These are phyloP conservation scores for Hibiscus trionum DNA, from an alignment of 345 rosid species.

Conservation along the genomic window DNA sequence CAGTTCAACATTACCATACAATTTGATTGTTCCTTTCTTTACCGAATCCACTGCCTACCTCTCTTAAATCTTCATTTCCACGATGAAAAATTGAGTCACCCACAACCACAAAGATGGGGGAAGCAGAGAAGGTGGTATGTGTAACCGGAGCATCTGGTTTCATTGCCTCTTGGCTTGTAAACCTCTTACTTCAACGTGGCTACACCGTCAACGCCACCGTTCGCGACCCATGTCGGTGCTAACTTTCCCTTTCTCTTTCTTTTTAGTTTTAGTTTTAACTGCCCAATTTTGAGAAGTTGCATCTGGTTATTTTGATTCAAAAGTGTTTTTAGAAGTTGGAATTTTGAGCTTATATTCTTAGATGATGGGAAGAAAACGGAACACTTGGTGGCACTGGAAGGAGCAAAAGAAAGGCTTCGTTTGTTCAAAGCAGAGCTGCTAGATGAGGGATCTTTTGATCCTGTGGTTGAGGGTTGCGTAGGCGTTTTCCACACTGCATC, in stretches of 20 bases:
- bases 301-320: no score
- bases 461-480: slow-evolving; percentile 24
- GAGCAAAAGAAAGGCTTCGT: slow-evolving; percentile 33
- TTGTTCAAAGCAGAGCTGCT: slow-evolving; percentile 25
- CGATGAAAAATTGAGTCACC: no score
- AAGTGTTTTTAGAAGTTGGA: no score
- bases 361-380: slow-evolving; percentile 20
- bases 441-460: slow-evolving; percentile 31
- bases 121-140: slow-evolving; percentile 27
- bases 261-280: no score
- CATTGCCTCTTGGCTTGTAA: slow-evolving; percentile 49
- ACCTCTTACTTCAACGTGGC: slow-evolving; percentile 34
- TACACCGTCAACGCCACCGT: slow-evolving; percentile 44
- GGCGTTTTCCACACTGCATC: slow-evolving; percentile 35
- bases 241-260: no score
- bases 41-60: no score
- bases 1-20: no score
- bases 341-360: no score
- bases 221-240: slow-evolving; percentile 33
- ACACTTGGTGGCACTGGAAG: slow-evolving; percentile 30
- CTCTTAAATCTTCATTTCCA: no score
- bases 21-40: no score
- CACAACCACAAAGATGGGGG: slow-evolving; percentile 8
- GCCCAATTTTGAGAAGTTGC: no score
- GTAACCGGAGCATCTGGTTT: slow-evolving; percentile 51